phyloP scores from a whole-genome alignment of 352 stramenopile species.

The Phytophthora quininea region DNA sequence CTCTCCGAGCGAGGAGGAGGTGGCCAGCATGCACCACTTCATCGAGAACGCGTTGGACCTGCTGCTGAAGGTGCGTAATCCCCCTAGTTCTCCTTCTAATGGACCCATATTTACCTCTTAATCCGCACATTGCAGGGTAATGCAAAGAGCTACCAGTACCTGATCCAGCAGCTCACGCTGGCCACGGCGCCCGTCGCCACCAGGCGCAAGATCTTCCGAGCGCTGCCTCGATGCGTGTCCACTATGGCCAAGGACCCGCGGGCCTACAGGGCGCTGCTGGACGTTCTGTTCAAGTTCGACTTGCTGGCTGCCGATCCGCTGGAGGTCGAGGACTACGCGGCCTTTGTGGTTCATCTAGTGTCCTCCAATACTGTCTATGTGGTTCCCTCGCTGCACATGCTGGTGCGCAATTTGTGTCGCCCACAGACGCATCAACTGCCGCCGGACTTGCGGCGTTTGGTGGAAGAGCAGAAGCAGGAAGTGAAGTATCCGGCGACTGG shows the following conservation, averaged over 20 bases:
- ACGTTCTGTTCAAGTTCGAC: conserved; percentile 86
- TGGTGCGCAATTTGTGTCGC: conserved; percentile 74
- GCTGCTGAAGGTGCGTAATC: conserved; percentile 60
- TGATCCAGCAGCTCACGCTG: conserved; percentile 70
- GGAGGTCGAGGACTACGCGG: conserved; percentile 74
- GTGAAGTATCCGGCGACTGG: conserved; percentile 6
- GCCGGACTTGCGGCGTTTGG: conserved; percentile 30
- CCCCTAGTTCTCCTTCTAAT: neutral
- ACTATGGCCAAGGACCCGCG: conserved; percentile 70
- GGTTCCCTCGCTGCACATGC: conserved; percentile 82
- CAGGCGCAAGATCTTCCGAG: conserved; percentile 76
- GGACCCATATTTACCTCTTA: neutral
- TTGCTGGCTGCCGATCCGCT: conserved; percentile 51
- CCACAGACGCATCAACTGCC: conserved; percentile 55
- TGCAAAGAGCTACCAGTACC: conserved; percentile 77
- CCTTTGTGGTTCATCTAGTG: conserved; percentile 79
- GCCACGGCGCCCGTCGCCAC: conserved; percentile 42
- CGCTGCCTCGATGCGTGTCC: conserved; percentile 79
- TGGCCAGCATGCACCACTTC: conserved; percentile 78
- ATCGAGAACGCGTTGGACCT: conserved; percentile 86
- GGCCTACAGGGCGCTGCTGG: conserved; percentile 72
- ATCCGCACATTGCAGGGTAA: conserved; percentile 54
- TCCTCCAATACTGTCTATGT: conserved; percentile 87
- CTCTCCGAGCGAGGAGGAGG: conserved; percentile 53
- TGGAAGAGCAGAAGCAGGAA: conserved; percentile 6